Conservation (phyloP, 352 stramenopile species). For the Phytophthora crassamura region DNA sequence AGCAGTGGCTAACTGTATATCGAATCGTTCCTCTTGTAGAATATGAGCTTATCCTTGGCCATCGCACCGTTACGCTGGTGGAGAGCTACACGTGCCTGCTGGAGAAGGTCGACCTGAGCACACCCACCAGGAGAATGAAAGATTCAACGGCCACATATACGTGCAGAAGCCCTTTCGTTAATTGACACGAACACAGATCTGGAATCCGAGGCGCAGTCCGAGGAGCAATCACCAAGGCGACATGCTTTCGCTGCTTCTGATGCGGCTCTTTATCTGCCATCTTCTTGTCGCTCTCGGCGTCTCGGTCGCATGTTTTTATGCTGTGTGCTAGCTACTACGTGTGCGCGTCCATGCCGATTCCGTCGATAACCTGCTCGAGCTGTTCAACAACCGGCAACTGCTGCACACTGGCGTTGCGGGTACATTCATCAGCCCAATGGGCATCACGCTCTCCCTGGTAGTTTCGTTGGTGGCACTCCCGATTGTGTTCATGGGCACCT, state of each 20-base stretch:
- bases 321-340: slow-evolving; percentile 69
- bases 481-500: slow-evolving; percentile 59
- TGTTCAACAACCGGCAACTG: slow-evolving; percentile 51
- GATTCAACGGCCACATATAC: slow-evolving; percentile 35
- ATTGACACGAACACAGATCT: slow-evolving; percentile 25
- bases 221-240: slow-evolving; percentile 19
- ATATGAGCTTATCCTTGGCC: slow-evolving; percentile 31
- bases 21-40: slow-evolving; percentile 39
- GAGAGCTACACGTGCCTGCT: slow-evolving; percentile 57
- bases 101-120: slow-evolving; percentile 29
- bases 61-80: slow-evolving; percentile 32
- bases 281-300: slow-evolving; percentile 48
- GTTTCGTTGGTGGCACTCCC: slow-evolving; percentile 39
- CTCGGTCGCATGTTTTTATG: slow-evolving; percentile 58
- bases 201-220: slow-evolving; percentile 14
- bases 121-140: slow-evolving; percentile 28
- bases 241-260: slow-evolving; percentile 16
- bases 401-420: slow-evolving; percentile 45
- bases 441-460: slow-evolving; percentile 48
- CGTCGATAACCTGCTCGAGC: slow-evolving; percentile 38
- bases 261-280: slow-evolving; percentile 42
- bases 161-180: slow-evolving; percentile 35
- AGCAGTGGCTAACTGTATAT: slow-evolving; percentile 41
- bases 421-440: slow-evolving; percentile 59
- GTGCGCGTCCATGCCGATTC: slow-evolving; percentile 40